phyloP scores from a whole-genome alignment of 2,329 filamentous ascomycete genomes.

The Cladosporium austrohemisphaericum region DNA sequence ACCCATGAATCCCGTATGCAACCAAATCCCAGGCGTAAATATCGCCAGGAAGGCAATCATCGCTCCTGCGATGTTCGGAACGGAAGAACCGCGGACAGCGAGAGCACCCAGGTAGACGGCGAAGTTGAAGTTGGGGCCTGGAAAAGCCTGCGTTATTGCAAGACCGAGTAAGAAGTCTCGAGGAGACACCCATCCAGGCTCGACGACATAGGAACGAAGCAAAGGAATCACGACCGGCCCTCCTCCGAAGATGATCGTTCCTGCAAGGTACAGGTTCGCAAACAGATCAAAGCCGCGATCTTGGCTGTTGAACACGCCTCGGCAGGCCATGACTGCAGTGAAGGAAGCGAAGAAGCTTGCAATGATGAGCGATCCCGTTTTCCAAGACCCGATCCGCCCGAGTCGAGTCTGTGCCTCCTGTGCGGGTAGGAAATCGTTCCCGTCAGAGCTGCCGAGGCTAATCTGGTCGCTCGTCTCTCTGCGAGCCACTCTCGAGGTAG shows the following conservation, averaged over 20 bases:
- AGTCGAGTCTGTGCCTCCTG: neutral
- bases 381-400: constrained; percentile 20
- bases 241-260: constrained; percentile 54
- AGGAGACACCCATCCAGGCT: constrained; percentile 65
- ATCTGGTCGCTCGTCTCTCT: too few relatives aligned
- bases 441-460: too few relatives aligned
- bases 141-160: constrained; percentile 67
- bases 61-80: constrained; percentile 34
- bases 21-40: constrained; percentile 38
- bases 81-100: constrained; percentile 28
- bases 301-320: constrained; percentile 36
- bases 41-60: constrained; percentile 38
- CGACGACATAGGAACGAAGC: constrained; percentile 51
- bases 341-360: constrained; percentile 54
- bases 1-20: constrained; percentile 36
- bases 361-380: constrained; percentile 37
- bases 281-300: constrained; percentile 60
- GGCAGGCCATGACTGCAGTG: constrained; percentile 51
- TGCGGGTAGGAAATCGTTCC: neutral
- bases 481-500: too few relatives aligned
- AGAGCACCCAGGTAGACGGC: constrained; percentile 42
- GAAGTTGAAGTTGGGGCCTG: constrained; percentile 59
- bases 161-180: constrained; percentile 71
- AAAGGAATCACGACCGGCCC: constrained; percentile 46
- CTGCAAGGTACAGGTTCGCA: constrained; percentile 69